Evolutionary conservation across 768 basidiomycete genomes (phyloP).

Genomic region (Coprinopsis sp.): DNA sequence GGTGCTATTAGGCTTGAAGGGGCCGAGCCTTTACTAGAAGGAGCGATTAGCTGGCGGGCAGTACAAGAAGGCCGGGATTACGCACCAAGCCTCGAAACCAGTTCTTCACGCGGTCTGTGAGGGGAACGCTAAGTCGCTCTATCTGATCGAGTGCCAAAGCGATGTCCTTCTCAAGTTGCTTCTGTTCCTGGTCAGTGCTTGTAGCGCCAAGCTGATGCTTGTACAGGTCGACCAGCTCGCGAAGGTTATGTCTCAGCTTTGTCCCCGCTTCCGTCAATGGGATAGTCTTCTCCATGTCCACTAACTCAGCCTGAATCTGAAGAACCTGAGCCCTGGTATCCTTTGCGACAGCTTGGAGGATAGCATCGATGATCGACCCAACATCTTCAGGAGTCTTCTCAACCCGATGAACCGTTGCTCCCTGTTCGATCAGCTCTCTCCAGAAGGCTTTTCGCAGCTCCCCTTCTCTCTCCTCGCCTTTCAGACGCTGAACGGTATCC

Average conservation of each 20-base stretch:
- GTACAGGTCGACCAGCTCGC: constrained; percentile 23
- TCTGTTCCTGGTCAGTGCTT: not conserved
- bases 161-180: not conserved
- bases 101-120: not conserved
- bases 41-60: not conserved
- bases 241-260: constrained; percentile 15
- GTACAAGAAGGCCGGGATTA: not conserved
- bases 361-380: not conserved
- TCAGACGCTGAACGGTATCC: not conserved
- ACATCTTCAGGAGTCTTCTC: not conserved
- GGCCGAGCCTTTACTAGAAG: too few species aligned
- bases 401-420: not conserved
- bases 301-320: constrained; percentile 20
- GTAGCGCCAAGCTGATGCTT: not conserved
- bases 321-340: not conserved
- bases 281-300: constrained; percentile 17
- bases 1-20: too few species aligned
- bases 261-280: constrained; percentile 20
- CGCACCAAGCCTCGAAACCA: not conserved
- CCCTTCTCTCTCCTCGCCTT: constrained; percentile 7
- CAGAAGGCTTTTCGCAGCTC: constrained; percentile 12
- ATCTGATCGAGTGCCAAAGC: not conserved
- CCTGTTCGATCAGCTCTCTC: constrained; percentile 3
- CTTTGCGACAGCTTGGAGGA: not conserved
- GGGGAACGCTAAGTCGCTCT: not conserved